Evolutionary conservation across 163 green algal genomes (phyloP).

Genomic region (Scenedesmus sp.): DNA sequence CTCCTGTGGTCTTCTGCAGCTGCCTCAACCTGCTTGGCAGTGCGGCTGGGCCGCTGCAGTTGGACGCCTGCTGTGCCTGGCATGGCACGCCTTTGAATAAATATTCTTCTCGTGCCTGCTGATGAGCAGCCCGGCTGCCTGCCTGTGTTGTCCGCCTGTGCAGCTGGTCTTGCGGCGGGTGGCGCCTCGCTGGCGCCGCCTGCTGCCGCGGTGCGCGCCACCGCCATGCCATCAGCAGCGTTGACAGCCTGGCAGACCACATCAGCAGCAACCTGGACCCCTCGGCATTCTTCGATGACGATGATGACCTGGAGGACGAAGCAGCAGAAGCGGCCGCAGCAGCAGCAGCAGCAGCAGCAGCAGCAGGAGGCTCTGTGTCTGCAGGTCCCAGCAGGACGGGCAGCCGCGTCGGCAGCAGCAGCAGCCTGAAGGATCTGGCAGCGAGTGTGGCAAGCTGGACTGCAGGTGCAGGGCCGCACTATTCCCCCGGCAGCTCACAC

Average conservation of each 20-base stretch:
- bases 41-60: too few relatives aligned
- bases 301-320: constrained; percentile 49
- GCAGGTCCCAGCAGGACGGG: background rate
- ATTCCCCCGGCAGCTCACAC: background rate
- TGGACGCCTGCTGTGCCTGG: too few relatives aligned
- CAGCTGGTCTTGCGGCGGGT: background rate
- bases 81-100: too few relatives aligned
- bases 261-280: constrained; percentile 22
- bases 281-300: constrained; percentile 59
- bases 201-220: background rate
- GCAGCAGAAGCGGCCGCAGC: constrained; percentile 31
- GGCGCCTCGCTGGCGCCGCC: background rate
- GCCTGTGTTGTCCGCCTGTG: background rate
- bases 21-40: too few relatives aligned
- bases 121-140: background rate
- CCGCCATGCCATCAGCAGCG: background rate
- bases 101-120: background rate
- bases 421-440: background rate
- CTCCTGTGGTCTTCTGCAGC: too few relatives aligned
- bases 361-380: background rate
- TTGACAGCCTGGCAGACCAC: constrained; percentile 36
- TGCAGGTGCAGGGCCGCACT: background rate
- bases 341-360: constrained; percentile 40
- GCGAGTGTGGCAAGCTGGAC: background rate
- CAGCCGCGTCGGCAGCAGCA: background rate